Conservation (phyloP, 768 basidiomycete genomes). For the Pleurotus pulmonarius region DNA sequence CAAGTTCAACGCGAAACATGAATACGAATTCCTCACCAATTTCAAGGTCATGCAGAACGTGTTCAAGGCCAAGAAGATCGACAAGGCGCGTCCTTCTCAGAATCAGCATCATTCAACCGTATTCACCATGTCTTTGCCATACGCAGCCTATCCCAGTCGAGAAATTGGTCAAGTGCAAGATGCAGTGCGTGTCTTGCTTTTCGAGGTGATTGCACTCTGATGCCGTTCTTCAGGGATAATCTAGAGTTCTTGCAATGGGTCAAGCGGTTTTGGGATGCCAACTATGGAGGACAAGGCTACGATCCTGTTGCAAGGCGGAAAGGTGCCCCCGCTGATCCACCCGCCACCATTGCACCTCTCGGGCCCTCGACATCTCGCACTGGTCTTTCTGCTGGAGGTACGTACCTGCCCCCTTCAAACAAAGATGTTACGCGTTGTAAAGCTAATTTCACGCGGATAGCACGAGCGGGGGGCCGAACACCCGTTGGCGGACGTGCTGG, state of each 20-base stretch:
- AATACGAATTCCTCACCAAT: constrained; percentile 94
- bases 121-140: background rate
- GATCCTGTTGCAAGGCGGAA: constrained; percentile 80
- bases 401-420: background rate
- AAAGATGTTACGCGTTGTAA: background rate
- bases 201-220: constrained; percentile 1
- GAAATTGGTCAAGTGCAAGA: constrained; percentile 93
- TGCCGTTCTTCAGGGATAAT: constrained; percentile 66
- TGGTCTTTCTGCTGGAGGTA: constrained; percentile 9
- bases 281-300: constrained; percentile 85
- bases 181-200: constrained; percentile 69
- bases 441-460: constrained; percentile 11
- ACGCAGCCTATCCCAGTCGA: constrained; percentile 92
- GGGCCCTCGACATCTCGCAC: constrained; percentile 29
- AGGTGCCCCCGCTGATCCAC: constrained; percentile 71
- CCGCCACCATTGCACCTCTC: constrained; percentile 76
- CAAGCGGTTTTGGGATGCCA: constrained; percentile 92
- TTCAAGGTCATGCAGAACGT: constrained; percentile 92
- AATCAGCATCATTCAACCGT: too few species aligned
- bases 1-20: constrained; percentile 94
- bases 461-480: constrained; percentile 65
- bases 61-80: constrained; percentile 91
- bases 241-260: constrained; percentile 98
- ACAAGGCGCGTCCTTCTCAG: constrained; percentile 60
- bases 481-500: constrained; percentile 68